Base-by-base conservation (phyloP, 2,329 filamentous ascomycete genomes). In the Exophiala xenobiotica region DNA sequence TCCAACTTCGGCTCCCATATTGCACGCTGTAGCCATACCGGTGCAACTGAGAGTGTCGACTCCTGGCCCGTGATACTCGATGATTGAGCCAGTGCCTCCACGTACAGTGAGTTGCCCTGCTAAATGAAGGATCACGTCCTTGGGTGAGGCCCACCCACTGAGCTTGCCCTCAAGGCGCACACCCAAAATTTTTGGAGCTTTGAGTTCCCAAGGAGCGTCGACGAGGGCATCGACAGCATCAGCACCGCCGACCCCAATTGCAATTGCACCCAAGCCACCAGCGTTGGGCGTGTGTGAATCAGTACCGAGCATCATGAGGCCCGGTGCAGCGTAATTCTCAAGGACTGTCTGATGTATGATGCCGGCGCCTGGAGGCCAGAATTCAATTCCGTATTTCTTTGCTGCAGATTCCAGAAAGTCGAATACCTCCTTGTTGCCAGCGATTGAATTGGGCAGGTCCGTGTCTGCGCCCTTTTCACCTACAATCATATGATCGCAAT, bases 401-500 rank as follows among this genome's bases (percentile, higher is more conserved):
- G 85, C 85, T 0, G 93, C 93, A 47, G 88, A 95, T 78, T 96
- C 92, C 51, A 99, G 73, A 70, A 99, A 99, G 71, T 96, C 90
- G 68, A 96, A 99, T 0, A 99, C 91, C 77, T 99, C 93, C 70
- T 90, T 90, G 72, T 99, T 99, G 40, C 88, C 87, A 71, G 86
- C 79, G 57, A 99, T 95, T 35, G 90, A 93, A 24, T 86, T 82
- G 22, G 86, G 82, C 56, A 99, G 74, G 73, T 99, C 93, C 19
- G 83, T 81, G 64, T 92, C 86, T 27, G 92, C 93, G 53, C 93
- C 93, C 67, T 85, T 87, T 72, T 95, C 86, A 50, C 92, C 93
- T 23, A 97, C 92, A 73, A 99, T 97, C 84, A 99, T 86, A 71
- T 99, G 93, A 75, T 99, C 93, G 73, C 93, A 99, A 76, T 99